These are phyloP conservation scores for Ceratorhiza oryzae-sativae DNA, from an alignment of 1,284 basidiomycete genomes.

Conservation along the genomic window DNA sequence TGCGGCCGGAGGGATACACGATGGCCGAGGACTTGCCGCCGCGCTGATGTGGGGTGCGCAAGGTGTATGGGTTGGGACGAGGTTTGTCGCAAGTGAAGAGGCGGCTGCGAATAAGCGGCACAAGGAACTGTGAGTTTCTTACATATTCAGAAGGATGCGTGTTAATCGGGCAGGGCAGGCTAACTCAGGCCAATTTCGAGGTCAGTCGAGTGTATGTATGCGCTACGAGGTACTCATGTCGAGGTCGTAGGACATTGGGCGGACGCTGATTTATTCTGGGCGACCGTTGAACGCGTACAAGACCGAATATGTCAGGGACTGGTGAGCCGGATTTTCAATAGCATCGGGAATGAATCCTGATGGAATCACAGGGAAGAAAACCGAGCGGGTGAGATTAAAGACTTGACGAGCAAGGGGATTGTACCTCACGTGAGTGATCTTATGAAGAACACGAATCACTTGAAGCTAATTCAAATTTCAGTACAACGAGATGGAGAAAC, in stretches of 20 bases:
- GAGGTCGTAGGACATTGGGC: slow-evolving; percentile 45
- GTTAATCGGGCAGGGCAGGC: slow-evolving; percentile 33
- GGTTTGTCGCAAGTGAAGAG: slow-evolving; percentile 85
- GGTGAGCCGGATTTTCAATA: slow-evolving; percentile 57
- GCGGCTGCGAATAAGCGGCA: slow-evolving; percentile 82
- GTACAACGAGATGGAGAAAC: slow-evolving; percentile 39
- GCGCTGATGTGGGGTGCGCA: slow-evolving; percentile 85
- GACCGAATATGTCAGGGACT: slow-evolving; percentile 81
- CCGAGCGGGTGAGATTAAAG: slow-evolving; percentile 43
- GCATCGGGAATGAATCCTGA: not conserved
- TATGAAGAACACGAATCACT: not conserved
- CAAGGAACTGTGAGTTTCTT: slow-evolving; percentile 65
- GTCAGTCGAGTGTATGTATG: slow-evolving; percentile 8
- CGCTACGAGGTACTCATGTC: slow-evolving; percentile 59
- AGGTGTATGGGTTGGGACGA: slow-evolving; percentile 88
- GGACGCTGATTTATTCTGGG: slow-evolving; percentile 86
- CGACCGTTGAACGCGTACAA: slow-evolving; percentile 83
- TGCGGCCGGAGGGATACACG: slow-evolving; percentile 86
- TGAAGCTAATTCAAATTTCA: not conserved
- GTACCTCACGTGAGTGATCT: slow-evolving; percentile 37
- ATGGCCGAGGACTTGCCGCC: slow-evolving; percentile 87
- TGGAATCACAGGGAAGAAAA: slow-evolving; percentile 42
- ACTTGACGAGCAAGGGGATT: slow-evolving; percentile 39
- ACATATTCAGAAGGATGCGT: too few relatives aligned
- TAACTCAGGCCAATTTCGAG: slow-evolving; percentile 68